These are phyloP conservation scores for Blastobotrys chiropterorum DNA, from an alignment of 805 yeast genomes.

Conservation along the genomic window DNA sequence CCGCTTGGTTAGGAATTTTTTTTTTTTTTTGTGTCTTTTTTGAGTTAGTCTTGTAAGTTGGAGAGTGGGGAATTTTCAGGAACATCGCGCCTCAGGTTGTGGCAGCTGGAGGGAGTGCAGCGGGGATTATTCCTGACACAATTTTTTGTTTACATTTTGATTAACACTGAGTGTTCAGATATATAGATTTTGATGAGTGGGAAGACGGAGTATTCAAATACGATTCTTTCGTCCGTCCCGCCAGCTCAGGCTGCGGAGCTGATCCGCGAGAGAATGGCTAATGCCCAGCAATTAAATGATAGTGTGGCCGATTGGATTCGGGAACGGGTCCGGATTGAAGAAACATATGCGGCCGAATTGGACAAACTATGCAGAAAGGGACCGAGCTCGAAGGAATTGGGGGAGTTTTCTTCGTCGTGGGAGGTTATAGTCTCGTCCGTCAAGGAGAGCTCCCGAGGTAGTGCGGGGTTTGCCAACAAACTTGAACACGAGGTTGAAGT, in stretches of 20 bases:
- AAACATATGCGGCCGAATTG: conserved; percentile 43
- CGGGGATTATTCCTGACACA: background rate
- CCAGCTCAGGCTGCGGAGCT: conserved; percentile 58
- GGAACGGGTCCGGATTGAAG: conserved; percentile 44
- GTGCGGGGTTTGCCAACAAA: conserved; percentile 29
- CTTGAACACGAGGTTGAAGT: conserved; percentile 34
- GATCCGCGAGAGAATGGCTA: conserved; percentile 49
- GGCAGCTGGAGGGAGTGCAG: no score
- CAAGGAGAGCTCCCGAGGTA: conserved; percentile 25
- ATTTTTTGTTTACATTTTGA: no score
- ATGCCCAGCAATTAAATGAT: conserved; percentile 50
- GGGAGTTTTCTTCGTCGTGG: conserved; percentile 27
- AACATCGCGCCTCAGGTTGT: no score
- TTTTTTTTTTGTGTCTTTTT: no score
- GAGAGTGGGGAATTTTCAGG: no score
- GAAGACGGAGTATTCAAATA: conserved; percentile 37
- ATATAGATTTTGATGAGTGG: no score
- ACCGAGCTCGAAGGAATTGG: conserved; percentile 19
- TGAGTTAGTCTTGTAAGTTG: no score
- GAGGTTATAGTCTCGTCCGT: conserved; percentile 21
- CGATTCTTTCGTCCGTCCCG: conserved; percentile 39
- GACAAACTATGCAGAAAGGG: conserved; percentile 31
- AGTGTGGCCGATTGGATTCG: conserved; percentile 58
- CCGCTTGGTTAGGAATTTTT: no score
- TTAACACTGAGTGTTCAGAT: no score